Evolutionary conservation across 306 rosid genomes (phyloP), one percentile per base, ranked within the genome.

Genomic region (Lathyrus aphaca): DNA sequence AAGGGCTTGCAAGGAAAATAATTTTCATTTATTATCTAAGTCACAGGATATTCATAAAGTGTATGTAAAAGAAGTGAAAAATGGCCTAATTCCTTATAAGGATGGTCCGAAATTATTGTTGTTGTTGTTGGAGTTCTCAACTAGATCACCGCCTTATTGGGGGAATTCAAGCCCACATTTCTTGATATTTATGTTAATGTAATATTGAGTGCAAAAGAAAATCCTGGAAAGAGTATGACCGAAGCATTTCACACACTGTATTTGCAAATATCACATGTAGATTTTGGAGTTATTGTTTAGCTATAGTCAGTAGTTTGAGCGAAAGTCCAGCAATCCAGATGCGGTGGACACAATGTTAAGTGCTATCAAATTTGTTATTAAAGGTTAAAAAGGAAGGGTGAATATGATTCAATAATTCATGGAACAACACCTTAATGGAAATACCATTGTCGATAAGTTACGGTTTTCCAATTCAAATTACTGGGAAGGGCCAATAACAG

Each of bases 291-390:
- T 75, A 54, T 74, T 21, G 92, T 94, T 77, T 56, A 78, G 81
- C 85, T 71, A 81, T 90, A 39, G 76, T 90, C 46, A 80, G 77
- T 74, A 82, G 84, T 75, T 86, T 94, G 82, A 87, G 96, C 83
- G 77, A 77, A 90, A 85, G 66, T 86, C 98, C 45, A 94, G 98
- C 82, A 94, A 88, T 78, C 96, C 98, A 29, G 97, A 94, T 74
- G 64, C 91, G 39, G 43, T 87, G 18, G 91, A 90, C 62, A 77
- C 86, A 46, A 90, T 94, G 95, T 84, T 90, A 65, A 80, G 81
- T 83, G 85, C 90, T 74, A 77, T 90, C 75, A 94, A 84, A 78
- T 89, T 92, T 79, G 88, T 94, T 68, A 64, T 90, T 79, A 89
- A 85, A 85, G 98, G 98, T 94, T n/a, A n/a, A n/a, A n/a, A n/a